Percentiles rank a stretch among this genome's conserved stretches.
phyloP scores from a whole-genome alignment of 148 eudicot genomes.

The Simmondsia chinensis region DNA sequence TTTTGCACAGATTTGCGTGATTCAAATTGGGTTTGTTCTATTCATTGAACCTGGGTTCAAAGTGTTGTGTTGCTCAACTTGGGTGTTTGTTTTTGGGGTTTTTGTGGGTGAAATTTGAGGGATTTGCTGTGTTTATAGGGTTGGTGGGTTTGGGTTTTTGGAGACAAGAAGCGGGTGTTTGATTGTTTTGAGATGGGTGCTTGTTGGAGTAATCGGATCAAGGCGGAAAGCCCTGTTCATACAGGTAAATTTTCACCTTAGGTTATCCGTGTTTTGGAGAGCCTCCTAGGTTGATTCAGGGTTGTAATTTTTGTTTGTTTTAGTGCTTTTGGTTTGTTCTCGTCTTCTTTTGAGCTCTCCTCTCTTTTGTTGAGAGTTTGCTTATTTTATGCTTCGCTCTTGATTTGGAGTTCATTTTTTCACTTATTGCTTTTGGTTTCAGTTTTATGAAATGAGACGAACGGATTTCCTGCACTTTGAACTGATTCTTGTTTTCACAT shows the following conservation, averaged over 20 bases:
- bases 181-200: constrained; percentile 32
- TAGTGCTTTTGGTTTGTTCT: too few relatives aligned
- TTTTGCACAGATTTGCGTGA: constrained; percentile 17
- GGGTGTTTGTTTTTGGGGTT: neutral
- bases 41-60: neutral
- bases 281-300: neutral
- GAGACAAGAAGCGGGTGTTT: neutral
- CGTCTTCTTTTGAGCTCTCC: too few relatives aligned
- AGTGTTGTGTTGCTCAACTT: constrained; percentile 4
- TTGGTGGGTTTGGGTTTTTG: neutral
- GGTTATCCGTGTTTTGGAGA: neutral
- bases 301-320: neutral
- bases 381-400: too few relatives aligned
- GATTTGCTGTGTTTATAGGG: neutral
- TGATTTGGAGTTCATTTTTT: too few relatives aligned
- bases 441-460: too few relatives aligned
- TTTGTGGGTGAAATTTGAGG: neutral
- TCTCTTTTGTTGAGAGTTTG: too few relatives aligned
- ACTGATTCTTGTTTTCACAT: too few relatives aligned
- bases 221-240: constrained; percentile 36
- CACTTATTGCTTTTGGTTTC: too few relatives aligned
- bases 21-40: neutral
- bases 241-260: constrained; percentile 15
- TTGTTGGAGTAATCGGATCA: constrained; percentile 30
- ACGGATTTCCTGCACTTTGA: too few relatives aligned